phyloP scores from a whole-genome alignment of 768 basidiomycete genomes.

The Mycena belliarum region DNA sequence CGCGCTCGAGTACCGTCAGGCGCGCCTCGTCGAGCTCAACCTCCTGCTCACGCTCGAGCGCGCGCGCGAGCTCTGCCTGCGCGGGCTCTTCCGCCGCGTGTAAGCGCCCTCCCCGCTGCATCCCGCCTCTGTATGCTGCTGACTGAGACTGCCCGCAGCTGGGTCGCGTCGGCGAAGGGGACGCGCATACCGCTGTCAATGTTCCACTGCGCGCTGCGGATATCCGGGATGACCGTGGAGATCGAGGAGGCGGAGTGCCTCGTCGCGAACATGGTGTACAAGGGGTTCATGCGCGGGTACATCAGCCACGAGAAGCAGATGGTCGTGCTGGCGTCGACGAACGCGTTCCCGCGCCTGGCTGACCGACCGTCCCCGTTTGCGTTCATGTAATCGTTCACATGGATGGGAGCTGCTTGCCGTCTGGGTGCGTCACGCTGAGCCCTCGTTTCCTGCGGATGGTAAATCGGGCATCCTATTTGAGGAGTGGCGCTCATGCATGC shows the following conservation, averaged over 20 bases:
- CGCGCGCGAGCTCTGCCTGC: slow-evolving; percentile 82
- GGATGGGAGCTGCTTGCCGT: too few species aligned
- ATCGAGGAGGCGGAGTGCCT: slow-evolving; percentile 90
- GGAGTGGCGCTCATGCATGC: too few species aligned
- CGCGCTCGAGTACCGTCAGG: slow-evolving; percentile 71
- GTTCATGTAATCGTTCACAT: slow-evolving; percentile 26
- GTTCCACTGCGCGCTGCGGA: slow-evolving; percentile 74
- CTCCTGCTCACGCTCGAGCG: slow-evolving; percentile 86
- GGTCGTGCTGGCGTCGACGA: slow-evolving; percentile 82
- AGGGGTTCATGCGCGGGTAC: slow-evolving; percentile 91
- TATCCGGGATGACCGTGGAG: slow-evolving; percentile 65
- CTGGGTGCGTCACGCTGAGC: too few species aligned
- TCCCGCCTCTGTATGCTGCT: background rate
- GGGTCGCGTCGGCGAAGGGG: slow-evolving; percentile 72
- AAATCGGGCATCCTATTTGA: too few species aligned
- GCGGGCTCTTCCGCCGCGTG: slow-evolving; percentile 80
- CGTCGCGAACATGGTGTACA: slow-evolving; percentile 93
- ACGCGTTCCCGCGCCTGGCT: slow-evolving; percentile 76
- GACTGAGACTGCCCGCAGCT: slow-evolving; percentile 53
- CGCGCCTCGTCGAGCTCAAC: slow-evolving; percentile 80
- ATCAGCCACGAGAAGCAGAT: slow-evolving; percentile 95
- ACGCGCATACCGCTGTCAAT: slow-evolving; percentile 80
- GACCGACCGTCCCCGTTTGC: slow-evolving; percentile 61
- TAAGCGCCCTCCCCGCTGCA: slow-evolving; percentile 36
- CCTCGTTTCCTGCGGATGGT: too few species aligned